Percentiles rank a stretch among this genome's conserved stretches.
Evolutionary conservation across 1,284 basidiomycete genomes (phyloP).

Genomic region (Cryptococcus neoformans): DNA sequence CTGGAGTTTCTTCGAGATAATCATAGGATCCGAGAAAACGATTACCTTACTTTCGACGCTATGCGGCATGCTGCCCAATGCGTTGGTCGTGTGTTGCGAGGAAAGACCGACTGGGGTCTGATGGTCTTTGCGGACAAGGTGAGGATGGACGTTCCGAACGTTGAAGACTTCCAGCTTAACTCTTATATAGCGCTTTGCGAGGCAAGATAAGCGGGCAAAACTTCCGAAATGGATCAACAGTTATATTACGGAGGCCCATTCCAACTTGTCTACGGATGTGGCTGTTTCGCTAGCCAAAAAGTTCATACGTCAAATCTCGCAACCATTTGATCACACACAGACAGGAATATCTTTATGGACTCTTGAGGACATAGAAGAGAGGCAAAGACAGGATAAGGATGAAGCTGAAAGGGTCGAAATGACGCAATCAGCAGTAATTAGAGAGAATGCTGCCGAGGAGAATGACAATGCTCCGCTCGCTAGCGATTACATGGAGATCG

Average conservation of each 20-base stretch:
- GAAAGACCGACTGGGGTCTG: conserved; percentile 99
- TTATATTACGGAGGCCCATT: conserved; percentile 95
- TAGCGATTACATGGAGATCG: conserved; percentile 24
- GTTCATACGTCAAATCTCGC: conserved; percentile 97
- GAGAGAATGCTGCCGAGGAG: not conserved
- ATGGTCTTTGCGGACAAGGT: conserved; percentile 99
- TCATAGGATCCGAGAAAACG: conserved; percentile 96
- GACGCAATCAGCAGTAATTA: conserved; percentile 14
- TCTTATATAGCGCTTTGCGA: conserved; percentile 78
- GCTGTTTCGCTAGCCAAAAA: conserved; percentile 91
- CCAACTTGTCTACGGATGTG: conserved; percentile 99
- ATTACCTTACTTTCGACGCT: conserved; percentile 98
- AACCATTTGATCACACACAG: conserved; percentile 91
- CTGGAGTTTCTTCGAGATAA: conserved; percentile 98
- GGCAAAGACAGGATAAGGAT: conserved; percentile 39
- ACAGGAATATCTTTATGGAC: conserved; percentile 96
- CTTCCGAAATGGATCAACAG: conserved; percentile 99
- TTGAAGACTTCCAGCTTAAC: conserved; percentile 2
- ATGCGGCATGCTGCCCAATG: conserved; percentile 99
- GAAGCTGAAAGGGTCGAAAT: conserved; percentile 25
- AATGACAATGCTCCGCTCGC: conserved; percentile 7
- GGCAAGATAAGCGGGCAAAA: conserved; percentile 95
- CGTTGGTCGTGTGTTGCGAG: conserved; percentile 93
- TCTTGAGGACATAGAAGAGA: conserved; percentile 47
- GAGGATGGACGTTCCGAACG: conserved; percentile 19